phyloP scores from a whole-genome alignment of 148 eudicot genomes.

The Rhododendron williamsianum region DNA sequence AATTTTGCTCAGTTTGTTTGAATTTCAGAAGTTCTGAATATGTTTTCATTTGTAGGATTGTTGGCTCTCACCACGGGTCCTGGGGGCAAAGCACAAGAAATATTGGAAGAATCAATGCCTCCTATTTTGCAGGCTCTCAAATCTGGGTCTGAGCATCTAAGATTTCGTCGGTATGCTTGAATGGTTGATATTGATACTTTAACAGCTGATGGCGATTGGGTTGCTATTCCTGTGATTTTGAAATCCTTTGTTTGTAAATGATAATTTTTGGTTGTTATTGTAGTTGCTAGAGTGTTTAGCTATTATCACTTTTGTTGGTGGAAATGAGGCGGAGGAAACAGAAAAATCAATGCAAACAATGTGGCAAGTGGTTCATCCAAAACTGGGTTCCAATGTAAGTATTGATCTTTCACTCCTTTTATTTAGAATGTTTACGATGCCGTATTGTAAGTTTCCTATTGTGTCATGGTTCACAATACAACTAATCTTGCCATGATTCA shows the following conservation, averaged over 20 bases:
- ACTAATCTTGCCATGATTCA: background rate
- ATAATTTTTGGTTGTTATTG: constrained; percentile 6
- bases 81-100: constrained; percentile 73
- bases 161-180: constrained; percentile 42
- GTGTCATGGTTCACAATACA: background rate
- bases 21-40: constrained; percentile 2
- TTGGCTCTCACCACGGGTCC: constrained; percentile 75
- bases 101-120: constrained; percentile 59
- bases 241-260: background rate
- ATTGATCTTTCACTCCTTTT: background rate
- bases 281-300: constrained; percentile 89
- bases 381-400: constrained; percentile 77
- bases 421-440: background rate
- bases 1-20: background rate
- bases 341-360: constrained; percentile 77
- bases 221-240: background rate
- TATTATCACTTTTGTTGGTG: constrained; percentile 71
- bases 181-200: constrained; percentile 18
- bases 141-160: constrained; percentile 56
- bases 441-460: background rate
- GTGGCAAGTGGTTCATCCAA: constrained; percentile 94
- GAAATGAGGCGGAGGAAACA: constrained; percentile 67
- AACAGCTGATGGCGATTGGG: background rate
- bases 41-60: constrained; percentile 41
- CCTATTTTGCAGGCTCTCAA: constrained; percentile 73